phyloP scores from a whole-genome alignment of 371 early-diverging fungal genomes.

The Mortierella sp. region DNA sequence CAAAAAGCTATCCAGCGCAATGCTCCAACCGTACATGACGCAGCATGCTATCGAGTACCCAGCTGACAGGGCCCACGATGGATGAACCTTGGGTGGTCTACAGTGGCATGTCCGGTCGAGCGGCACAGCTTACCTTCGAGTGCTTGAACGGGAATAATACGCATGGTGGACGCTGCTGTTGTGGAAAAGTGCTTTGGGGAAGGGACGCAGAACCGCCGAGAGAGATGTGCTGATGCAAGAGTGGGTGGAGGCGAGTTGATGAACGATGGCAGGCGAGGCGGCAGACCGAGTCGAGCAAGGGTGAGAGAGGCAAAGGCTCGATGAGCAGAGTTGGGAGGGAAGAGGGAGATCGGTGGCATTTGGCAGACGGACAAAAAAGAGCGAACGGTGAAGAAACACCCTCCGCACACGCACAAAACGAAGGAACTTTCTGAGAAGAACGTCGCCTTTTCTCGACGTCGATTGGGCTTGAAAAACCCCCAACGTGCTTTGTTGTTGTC shows the following conservation, averaged over 20 bases:
- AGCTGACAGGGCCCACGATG: too few relatives aligned
- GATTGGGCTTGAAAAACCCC: too few relatives aligned
- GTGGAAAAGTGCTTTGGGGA: conserved; percentile 14
- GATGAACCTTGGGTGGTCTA: too few relatives aligned
- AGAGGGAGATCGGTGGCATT: not conserved
- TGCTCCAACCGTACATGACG: too few relatives aligned
- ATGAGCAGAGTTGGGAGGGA: not conserved
- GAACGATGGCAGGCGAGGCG: not conserved
- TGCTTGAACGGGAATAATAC: conserved; percentile 63
- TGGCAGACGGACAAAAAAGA: not conserved
- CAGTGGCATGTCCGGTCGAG: too few relatives aligned
- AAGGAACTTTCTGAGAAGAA: not conserved
- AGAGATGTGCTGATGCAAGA: not conserved
- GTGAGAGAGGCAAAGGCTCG: not conserved
- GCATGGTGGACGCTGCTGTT: conserved; percentile 54
- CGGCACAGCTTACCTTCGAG: conserved; percentile 34
- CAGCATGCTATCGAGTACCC: too few relatives aligned
- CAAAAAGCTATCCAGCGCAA: too few relatives aligned
- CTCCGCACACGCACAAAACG: not conserved
- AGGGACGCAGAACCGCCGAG: not conserved
- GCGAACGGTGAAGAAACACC: not conserved
- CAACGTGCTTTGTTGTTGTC: too few relatives aligned
- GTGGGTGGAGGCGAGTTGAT: not conserved
- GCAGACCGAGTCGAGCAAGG: not conserved
- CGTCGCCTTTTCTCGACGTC: not conserved